phyloP scores from a whole-genome alignment of 768 basidiomycete genomes.

The Mrakia gelida region DNA sequence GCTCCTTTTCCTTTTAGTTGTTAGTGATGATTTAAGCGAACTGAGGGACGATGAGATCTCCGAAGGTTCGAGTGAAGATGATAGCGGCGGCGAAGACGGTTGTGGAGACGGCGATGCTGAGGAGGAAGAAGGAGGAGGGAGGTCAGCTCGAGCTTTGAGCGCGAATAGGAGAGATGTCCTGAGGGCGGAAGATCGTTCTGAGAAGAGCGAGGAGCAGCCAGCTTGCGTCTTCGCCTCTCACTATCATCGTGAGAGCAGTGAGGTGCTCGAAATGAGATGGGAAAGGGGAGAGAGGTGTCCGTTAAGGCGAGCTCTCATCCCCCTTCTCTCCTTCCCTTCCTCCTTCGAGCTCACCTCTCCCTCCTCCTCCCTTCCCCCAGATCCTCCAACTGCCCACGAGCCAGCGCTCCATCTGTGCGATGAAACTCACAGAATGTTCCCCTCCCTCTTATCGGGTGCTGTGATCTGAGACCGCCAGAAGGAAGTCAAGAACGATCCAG shows the following conservation, averaged over 20 bases:
- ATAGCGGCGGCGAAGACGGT: conserved; percentile 31
- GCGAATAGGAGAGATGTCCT: not conserved
- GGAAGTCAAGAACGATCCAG: conserved; percentile 18
- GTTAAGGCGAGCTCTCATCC: too few relatives aligned
- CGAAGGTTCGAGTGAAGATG: conserved; percentile 30
- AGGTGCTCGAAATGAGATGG: too few relatives aligned
- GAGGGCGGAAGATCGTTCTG: not conserved
- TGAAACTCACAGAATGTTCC: conserved; percentile 27
- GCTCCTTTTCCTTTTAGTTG: not conserved
- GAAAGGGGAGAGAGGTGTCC: too few relatives aligned
- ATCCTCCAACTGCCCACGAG: not conserved
- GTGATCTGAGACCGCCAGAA: conserved; percentile 31
- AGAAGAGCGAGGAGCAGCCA: not conserved
- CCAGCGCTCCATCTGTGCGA: not conserved
- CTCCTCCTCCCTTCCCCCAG: not conserved
- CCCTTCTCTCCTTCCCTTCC: too few relatives aligned
- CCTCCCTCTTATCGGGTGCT: conserved; percentile 27
- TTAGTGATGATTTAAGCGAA: conserved; percentile 6
- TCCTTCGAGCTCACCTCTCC: not conserved
- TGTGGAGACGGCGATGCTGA: conserved; percentile 32
- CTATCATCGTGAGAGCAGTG: too few relatives aligned
- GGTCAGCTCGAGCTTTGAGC: not conserved
- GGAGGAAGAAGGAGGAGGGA: not conserved
- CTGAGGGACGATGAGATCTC: conserved; percentile 28
- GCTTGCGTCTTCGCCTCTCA: too few relatives aligned